Evolutionary conservation across 2,329 filamentous ascomycete genomes (phyloP), one percentile per base, ranked within the genome.

Genomic region (Hymenoscyphus albidus): DNA sequence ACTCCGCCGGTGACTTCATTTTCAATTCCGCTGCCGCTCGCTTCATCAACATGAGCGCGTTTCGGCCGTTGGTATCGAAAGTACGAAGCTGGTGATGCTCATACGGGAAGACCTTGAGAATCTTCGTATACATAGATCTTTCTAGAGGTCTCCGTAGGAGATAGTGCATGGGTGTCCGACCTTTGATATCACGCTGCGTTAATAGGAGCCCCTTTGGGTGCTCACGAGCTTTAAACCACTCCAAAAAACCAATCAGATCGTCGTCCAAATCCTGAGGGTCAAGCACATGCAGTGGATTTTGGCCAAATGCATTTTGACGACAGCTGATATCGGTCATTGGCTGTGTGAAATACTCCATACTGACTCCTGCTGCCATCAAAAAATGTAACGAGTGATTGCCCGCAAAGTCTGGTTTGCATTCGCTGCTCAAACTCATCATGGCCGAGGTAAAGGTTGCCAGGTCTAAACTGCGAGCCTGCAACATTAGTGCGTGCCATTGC

Each of bases 141-240:
- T 70, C 66, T 5, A 72, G 65, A 2, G 69, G 70, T 7, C 66
- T 58, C 51, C 67, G 67, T 35, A 72, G 62, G 7, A 72, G 62
- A 9, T 66, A 64, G 59, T 72, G 70, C 31, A 72, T 67, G 54
- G 70, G 69, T 0, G 70, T 70, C 2, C 65, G 66, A 32, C 69
- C 69, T 27, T 68, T 62, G n/a, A 70, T 66, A 61, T 72, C 70
- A 16, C 70, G 67, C 38, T 69, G 68, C 2, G 67, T 70, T 31
- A 70, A 64, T 10, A 70, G 61, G 14, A 70, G 56, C 7, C 67
- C 70, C 12, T 67, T 64, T 12, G 67, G 65, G 16, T 62, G 40
- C 13, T 66, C 63, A n/a, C 64, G 59, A n/a, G 54, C 58, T 31
- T 69, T 69, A 61, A 69, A 68, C 64, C 65, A 72, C 27, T 68